Evolutionary conservation across 805 yeast genomes (phyloP), one percentile per base, ranked within the genome.

Genomic region (Clavispora phyllophila): DNA sequence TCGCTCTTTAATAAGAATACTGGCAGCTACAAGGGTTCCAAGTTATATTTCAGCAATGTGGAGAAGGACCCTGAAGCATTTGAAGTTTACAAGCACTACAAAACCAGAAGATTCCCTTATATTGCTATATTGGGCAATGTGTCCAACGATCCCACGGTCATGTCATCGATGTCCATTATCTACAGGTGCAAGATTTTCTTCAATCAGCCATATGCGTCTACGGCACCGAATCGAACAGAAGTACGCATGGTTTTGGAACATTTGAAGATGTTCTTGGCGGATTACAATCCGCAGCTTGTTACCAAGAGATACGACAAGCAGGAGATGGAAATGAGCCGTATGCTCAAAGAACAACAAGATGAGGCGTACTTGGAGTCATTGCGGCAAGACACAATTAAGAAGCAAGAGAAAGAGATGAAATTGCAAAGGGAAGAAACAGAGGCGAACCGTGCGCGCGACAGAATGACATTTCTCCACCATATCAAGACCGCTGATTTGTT

Each of bases 301-400:
- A 49, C 67, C 1, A 60, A 66, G 23, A 54, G 66, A 23, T 57
- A 58, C 31, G 75, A 70, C 45, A 63, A 65, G 47, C 66, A 60
- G 45, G 75, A 69, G 45, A 64, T 68, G 36, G 74, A 70, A 45
- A 49, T 61, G 39, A 56, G 71, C 19, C 49, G 75, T 13, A 20
- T 65, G 19, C 50, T 70, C 25, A 68, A 68, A 38, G 68, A 67
- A 42, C 65, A 65, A 44, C 75, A 70, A 46, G 74, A 70, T 47
- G 65, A 62, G 39, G 75, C 75, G 3, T 70, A 68, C 48, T 47
- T 55, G 36, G 62, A 66, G 46, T 68, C 73, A 9, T 55, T 70
- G 19, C 63, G 72, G 27, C 69, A 66, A 37, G 93, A 86, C 60
- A 71, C 66, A 49, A 50, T 70, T 33, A 80, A 82, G 53, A 76